Conservation (phyloP, 768 basidiomycete species). For the Phaeotremella skinneri region DNA sequence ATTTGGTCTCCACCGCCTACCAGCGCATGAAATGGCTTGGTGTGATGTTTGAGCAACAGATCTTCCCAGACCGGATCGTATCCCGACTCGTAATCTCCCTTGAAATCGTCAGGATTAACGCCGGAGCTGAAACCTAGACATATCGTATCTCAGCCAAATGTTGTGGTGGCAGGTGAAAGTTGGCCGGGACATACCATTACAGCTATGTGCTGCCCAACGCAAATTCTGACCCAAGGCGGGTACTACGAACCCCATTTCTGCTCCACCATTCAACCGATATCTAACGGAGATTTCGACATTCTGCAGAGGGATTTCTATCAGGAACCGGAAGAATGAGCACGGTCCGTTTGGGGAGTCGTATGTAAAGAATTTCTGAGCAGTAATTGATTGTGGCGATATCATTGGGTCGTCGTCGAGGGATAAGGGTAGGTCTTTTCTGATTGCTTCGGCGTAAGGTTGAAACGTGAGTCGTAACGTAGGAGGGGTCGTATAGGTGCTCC, state of each 20-base stretch:
- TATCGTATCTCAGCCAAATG: not conserved
- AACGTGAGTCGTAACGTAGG: constrained; percentile 36
- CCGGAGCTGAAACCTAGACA: constrained; percentile 59
- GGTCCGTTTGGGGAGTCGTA: constrained; percentile 57
- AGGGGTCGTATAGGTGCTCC: constrained; percentile 32
- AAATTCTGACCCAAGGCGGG: constrained; percentile 79
- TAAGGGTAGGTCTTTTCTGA: constrained; percentile 8
- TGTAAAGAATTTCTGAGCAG: constrained; percentile 13
- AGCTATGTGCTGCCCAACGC: constrained; percentile 76
- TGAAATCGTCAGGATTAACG: constrained; percentile 81
- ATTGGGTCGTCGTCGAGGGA: constrained; percentile 9
- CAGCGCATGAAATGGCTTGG: constrained; percentile 80
- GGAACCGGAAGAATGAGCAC: constrained; percentile 92
- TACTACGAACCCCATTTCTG: constrained; percentile 74
- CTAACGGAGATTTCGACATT: constrained; percentile 69
- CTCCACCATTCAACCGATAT: constrained; percentile 80
- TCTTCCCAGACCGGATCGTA: constrained; percentile 94
- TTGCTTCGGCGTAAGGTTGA: constrained; percentile 37
- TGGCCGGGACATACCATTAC: constrained; percentile 43
- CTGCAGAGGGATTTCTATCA: constrained; percentile 73
- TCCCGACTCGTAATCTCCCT: constrained; percentile 67
- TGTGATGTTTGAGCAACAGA: constrained; percentile 75
- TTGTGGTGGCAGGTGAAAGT: not conserved
- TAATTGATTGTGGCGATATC: constrained; percentile 13
- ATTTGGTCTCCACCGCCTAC: constrained; percentile 93